These are phyloP conservation scores for Yamadazyma paraphyllophila DNA, from an alignment of 805 yeast species.

Conservation along the genomic window DNA sequence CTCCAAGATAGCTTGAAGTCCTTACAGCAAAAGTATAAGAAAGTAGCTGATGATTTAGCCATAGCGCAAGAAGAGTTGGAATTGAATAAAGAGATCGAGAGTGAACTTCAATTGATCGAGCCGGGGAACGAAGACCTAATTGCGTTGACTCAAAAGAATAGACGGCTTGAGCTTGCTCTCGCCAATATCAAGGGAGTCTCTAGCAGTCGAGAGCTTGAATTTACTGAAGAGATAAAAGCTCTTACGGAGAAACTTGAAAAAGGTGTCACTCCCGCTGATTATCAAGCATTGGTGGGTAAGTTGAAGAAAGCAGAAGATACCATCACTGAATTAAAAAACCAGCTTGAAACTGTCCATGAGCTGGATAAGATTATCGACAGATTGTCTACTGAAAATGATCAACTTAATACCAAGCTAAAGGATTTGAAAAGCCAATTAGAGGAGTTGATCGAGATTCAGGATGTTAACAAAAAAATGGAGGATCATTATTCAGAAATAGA, in stretches of 20 bases:
- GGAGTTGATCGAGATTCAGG: constrained; percentile 50
- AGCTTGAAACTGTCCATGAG: constrained; percentile 32
- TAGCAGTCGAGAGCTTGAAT: constrained; percentile 2
- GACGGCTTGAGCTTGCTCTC: constrained; percentile 42
- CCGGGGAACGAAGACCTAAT: background rate
- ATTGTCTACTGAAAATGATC: constrained; percentile 34
- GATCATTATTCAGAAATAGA: constrained; percentile 44
- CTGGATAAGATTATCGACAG: constrained; percentile 36
- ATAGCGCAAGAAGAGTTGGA: constrained; percentile 36
- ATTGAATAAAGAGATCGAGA: constrained; percentile 35
- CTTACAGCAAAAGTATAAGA: constrained; percentile 28
- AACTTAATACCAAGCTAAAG: constrained; percentile 30
- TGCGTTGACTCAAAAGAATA: constrained; percentile 29
- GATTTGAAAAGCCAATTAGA: constrained; percentile 35
- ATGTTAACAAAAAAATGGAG: constrained; percentile 51
- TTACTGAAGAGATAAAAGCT: constrained; percentile 6
- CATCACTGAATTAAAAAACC: constrained; percentile 27
- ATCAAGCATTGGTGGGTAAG: constrained; percentile 30
- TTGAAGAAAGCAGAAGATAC: constrained; percentile 21
- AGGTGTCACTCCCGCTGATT: constrained; percentile 19
- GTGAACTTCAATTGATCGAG: constrained; percentile 21
- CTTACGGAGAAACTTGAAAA: constrained; percentile 11
- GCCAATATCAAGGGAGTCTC: constrained; percentile 10
- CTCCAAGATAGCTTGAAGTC: constrained; percentile 23
- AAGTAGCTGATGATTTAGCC: constrained; percentile 28